Evolutionary conservation across 1,139 yeast genomes (phyloP), one percentile per base, ranked within the genome.

Genomic region (Kodamaea plutei): DNA sequence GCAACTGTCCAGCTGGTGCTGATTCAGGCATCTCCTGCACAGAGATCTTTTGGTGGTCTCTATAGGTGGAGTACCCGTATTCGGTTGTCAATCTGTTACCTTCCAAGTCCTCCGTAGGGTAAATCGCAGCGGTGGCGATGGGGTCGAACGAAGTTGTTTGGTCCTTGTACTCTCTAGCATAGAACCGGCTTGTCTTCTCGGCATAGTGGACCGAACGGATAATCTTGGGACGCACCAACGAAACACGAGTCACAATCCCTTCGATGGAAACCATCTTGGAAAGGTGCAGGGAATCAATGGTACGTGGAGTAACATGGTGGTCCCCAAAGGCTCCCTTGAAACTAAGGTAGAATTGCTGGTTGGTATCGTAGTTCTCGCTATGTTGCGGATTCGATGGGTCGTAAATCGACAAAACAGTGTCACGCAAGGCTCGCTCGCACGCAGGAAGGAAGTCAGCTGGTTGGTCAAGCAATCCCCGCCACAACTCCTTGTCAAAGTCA

Each of bases 1-100:
- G 98, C 41, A 91, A 69, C 59, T 91, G 98, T 37, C 99, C 98
- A 1, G 97, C 95, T 11, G 98, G 98, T 0, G 98, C 96, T 44
- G 83, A 74, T 61, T 91, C 99, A 1, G 98, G 99, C 91, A 93
- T 85, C 63, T 91, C 99, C 58, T 91, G 99, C 22, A 91, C 83
- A 0, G 96, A 79, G 21, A 91, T 73, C 26, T 88, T 84, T 60
- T 91, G 99, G 53, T 91, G 96, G 58, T 91, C 98, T 47, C 91
- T 73, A 55, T 87, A 91, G 13, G 95, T 87, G 13, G 93, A 83
- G 53, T 81, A 84, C 4, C 99, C 99, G 52, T 85, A 91, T 54
- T 91, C 98, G 0, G 96, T 89, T 20, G 76, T 70, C 41, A 91
- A 63, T 44, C 87, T 84, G 57, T 89, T 82, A 9, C 96, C 96